Conservation (phyloP, 2,329 filamentous ascomycete species). For the Leptographium galeiforme region DNA sequence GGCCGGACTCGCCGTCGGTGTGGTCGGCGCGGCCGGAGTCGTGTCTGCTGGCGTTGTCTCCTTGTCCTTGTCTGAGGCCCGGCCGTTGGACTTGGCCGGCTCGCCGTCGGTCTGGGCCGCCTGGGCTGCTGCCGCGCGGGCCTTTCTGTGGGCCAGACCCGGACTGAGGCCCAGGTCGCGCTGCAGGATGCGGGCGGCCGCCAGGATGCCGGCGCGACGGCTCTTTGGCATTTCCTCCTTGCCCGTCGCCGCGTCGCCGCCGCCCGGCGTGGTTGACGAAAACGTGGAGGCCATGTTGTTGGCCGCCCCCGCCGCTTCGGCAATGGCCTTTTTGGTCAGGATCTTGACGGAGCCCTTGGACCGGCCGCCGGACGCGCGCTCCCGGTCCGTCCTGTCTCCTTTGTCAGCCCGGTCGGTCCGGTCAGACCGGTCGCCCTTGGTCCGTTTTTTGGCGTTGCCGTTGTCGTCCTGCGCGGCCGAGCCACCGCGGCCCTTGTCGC, state of each 20-base stretch:
- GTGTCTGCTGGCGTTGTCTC: neutral
- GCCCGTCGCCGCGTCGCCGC: conserved; percentile 26
- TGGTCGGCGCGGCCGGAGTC: neutral
- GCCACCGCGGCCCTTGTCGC: conserved; percentile 38
- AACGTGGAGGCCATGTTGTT: conserved; percentile 25
- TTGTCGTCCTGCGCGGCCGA: conserved; percentile 10
- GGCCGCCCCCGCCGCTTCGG: conserved; percentile 34
- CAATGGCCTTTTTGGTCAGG: conserved; percentile 43
- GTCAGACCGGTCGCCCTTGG: neutral
- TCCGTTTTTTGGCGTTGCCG: conserved; percentile 20
- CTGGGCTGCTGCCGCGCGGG: conserved; percentile 32
- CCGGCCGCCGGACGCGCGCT: conserved; percentile 15
- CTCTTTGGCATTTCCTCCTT: conserved; percentile 35
- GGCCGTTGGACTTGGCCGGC: neutral
- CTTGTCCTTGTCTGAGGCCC: neutral
- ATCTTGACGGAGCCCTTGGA: conserved; percentile 50
- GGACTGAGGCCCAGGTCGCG: conserved; percentile 53
- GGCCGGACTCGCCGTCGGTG: neutral
- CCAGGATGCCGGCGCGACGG: conserved; percentile 46
- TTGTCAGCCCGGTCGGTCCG: neutral
- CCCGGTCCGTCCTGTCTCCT: neutral
- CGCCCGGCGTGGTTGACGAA: conserved; percentile 38
- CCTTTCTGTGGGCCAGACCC: conserved; percentile 47
- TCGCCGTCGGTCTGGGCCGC: conserved; percentile 29
- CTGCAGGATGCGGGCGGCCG: conserved; percentile 51